Base-by-base conservation (phyloP, 768 basidiomycete species). In the Phanerochaete carnosa region DNA sequence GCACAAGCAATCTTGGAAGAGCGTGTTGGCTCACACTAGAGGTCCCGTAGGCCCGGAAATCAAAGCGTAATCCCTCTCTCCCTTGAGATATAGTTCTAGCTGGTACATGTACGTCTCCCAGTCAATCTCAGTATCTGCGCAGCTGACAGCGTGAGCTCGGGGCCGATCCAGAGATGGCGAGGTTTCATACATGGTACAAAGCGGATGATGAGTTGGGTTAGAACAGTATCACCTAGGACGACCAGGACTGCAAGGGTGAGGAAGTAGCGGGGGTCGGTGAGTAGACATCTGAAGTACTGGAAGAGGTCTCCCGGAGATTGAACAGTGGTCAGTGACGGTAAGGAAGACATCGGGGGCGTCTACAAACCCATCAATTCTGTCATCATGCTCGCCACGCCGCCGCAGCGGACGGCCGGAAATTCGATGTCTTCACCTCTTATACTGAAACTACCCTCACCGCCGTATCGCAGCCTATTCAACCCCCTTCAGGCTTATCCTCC, bases 71-170 rank as follows among this genome's bases (percentile, higher is more conserved):
- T 95, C 84, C 50, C 88, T 80, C 71, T 95, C 89, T 33, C 95
- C 95, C 57, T 84, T 82, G 50, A 91, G 67, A 75, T 92, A 94
- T 45, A 89, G 71, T 58, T 88, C 81, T 0, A 91, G 82, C 56
- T 98, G 97, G 55, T 88, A 77, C 86, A 98, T 94, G 70, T 99
- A 99, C 0, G 97, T 98, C 68, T 88, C 83, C 87, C 93, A 98
- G 75, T 99, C 97, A 67, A 99, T 99, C 75, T 99, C 95, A 12
- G 97, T 98, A 76, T 95, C 96, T 98, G 77, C 54, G 55, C 66
- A 43, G 33, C 33, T 35, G 33, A 6, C 33, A 13, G 33, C 45
- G 70, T 70, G 58, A 67, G 52, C 25, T 32, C 56, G 51, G 29
- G 49, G 45, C 62, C 30, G 35, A 28, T 19, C 25, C 30, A 19